Evolutionary conservation across 768 basidiomycete species (phyloP), one percentile per base, ranked within the genome.

Genomic region (Xanthoconium stramineum): DNA sequence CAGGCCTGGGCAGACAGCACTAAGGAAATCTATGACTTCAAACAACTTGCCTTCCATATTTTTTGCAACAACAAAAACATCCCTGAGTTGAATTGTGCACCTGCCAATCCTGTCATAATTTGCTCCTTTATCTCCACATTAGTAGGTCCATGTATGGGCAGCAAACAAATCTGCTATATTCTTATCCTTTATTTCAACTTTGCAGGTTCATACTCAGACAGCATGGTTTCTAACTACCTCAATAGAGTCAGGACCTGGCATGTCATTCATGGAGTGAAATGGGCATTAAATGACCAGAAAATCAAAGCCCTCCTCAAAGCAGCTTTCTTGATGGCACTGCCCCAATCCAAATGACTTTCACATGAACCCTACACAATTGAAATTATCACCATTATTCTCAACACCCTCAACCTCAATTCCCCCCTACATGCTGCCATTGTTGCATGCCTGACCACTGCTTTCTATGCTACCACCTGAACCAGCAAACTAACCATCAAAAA

Each of bases 221-320:
- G 33, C 0, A 47, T 61, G 0, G 33, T 69, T 10, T 5, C 28
- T 0, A 67, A 60, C 37, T 69, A 67, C 29, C 9, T 65, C n/a
- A 33, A 49, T 0, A 61, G 58, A 0, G 29, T 70, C 2, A 36
- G 55, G 0, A 63, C 69, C 0, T 71, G 70, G 69, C 69, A 72
- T 35, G 52, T 14, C 42, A 56, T 71, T 0, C 67, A 71, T 37
- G 54, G 62, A 2, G 38, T 62, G 0, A 0, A 17, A 0, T 72
- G 69, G 69, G 0, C n/a, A 3, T 20, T 57, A 30, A 61, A 65
- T 6, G 15, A 54, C 0, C 3, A n/a, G 0, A 58, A 69, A 30
- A 24, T 57, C 0, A 57, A 67, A 0, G 52, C 61, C 0, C 53
- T 71, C 0, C 33, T 71, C 1, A 40, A 52, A 5, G 70, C 56